Conservation (phyloP, 768 basidiomycete species). For the Neoboletus subvelutipes region DNA sequence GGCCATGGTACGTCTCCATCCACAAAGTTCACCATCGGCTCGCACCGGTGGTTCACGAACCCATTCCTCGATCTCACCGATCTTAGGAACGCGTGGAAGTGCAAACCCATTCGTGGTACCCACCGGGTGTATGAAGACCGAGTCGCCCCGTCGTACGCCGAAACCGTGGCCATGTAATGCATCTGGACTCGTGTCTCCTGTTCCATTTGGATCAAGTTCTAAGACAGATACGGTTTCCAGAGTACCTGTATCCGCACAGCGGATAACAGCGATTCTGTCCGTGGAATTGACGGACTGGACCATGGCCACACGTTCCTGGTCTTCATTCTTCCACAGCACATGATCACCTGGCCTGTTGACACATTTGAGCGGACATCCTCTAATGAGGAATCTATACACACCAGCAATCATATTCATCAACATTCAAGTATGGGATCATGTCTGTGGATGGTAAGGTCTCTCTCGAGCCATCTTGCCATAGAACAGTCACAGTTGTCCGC, state of each 20-base stretch:
- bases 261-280: constrained; percentile 69
- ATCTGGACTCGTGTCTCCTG: constrained; percentile 47
- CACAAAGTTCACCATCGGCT: constrained; percentile 51
- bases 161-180: constrained; percentile 54
- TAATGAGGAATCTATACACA: constrained; percentile 34
- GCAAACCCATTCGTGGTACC: constrained; percentile 72
- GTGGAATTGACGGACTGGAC: constrained; percentile 74
- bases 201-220: constrained; percentile 86
- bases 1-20: constrained; percentile 73
- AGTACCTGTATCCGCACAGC: constrained; percentile 51
- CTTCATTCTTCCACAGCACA: constrained; percentile 80
- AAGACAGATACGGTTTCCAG: constrained; percentile 75
- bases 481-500: constrained; percentile 61
- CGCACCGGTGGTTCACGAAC: constrained; percentile 58
- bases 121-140: constrained; percentile 74
- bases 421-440: constrained; percentile 79
- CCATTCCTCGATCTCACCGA: constrained; percentile 85
- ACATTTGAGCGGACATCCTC: constrained; percentile 7
- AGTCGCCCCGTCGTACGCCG: constrained; percentile 81
- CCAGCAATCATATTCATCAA: constrained; percentile 94
- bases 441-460: constrained; percentile 62
- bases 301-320: constrained; percentile 61
- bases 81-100: constrained; percentile 70
- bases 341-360: constrained; percentile 82
- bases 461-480: constrained; percentile 85